These are phyloP conservation scores for Boletales sp. DNA, from an alignment of 768 basidiomycete species.

Conservation along the genomic window DNA sequence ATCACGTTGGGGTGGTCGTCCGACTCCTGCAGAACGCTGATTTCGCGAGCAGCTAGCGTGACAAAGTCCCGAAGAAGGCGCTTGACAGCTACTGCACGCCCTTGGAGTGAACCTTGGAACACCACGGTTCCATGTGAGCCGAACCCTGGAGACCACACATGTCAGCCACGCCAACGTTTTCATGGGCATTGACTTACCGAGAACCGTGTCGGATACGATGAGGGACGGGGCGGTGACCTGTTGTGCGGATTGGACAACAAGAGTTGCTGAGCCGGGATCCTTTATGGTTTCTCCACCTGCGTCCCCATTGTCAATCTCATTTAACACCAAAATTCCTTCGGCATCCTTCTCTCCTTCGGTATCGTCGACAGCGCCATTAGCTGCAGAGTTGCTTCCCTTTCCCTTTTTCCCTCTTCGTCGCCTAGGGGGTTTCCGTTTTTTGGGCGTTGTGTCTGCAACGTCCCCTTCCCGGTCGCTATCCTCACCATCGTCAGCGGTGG, in stretches of 20 bases:
- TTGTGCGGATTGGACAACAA: slow-evolving; percentile 25
- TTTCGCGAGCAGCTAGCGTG: slow-evolving; percentile 90
- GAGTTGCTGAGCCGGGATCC: slow-evolving; percentile 5
- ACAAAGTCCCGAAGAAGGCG: slow-evolving; percentile 94
- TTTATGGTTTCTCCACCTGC: slow-evolving; percentile 16
- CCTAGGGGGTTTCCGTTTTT: slow-evolving; percentile 36
- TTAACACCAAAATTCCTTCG: slow-evolving; percentile 22
- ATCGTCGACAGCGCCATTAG: slow-evolving; percentile 17
- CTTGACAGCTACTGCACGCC: slow-evolving; percentile 97
- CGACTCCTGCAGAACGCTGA: slow-evolving; percentile 90
- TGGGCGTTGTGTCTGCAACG: slow-evolving; percentile 37
- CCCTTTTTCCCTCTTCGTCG: slow-evolving; percentile 51
- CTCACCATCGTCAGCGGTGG: slow-evolving; percentile 41
- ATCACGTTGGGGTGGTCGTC: slow-evolving; percentile 99
- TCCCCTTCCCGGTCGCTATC: slow-evolving; percentile 58
- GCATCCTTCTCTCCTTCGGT: slow-evolving; percentile 23
- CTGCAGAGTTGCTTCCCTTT: slow-evolving; percentile 35
- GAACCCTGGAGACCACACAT: slow-evolving; percentile 54
- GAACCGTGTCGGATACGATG: slow-evolving; percentile 66
- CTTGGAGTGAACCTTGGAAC: slow-evolving; percentile 91
- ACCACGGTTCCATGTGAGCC: slow-evolving; percentile 98
- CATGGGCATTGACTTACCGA: slow-evolving; percentile 49
- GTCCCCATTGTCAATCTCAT: slow-evolving; percentile 35
- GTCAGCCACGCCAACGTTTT: background rate
- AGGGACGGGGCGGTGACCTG: slow-evolving; percentile 44